Percentiles rank a stretch among this genome's conserved stretches.
These are phyloP conservation scores for Saccharomycopsis phalli DNA, from an alignment of 1,139 yeast genomes.

Conservation along the genomic window DNA sequence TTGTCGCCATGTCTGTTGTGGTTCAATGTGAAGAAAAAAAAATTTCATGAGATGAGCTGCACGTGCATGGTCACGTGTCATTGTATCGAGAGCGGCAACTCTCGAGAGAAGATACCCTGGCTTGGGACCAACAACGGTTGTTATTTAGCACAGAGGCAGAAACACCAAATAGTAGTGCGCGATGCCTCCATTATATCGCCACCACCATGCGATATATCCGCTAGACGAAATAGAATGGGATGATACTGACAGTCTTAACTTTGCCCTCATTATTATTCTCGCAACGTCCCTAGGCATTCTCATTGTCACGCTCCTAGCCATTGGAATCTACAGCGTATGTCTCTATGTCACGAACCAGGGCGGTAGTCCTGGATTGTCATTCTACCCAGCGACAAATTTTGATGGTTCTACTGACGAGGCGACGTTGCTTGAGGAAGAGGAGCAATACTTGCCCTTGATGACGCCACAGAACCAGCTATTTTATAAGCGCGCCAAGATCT, in stretches of 20 bases:
- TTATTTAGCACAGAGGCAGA: too few relatives aligned
- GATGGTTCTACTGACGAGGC: constrained; percentile 31
- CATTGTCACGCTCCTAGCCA: constrained; percentile 29
- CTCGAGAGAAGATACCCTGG: too few relatives aligned
- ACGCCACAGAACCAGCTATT: constrained; percentile 28
- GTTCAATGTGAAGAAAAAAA: too few relatives aligned
- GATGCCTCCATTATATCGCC: too few relatives aligned
- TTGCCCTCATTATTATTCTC: constrained; percentile 33
- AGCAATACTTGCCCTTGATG: constrained; percentile 28
- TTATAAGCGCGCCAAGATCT: constrained; percentile 32
- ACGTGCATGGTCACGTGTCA: too few relatives aligned
- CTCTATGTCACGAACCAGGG: constrained; percentile 27
- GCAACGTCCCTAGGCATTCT: constrained; percentile 33
- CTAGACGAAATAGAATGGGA: constrained; percentile 3
- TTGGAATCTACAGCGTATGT: constrained; percentile 32
- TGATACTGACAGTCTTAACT: constrained; percentile 25
- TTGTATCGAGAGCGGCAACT: too few relatives aligned
- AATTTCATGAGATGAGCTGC: too few relatives aligned
- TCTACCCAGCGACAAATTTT: constrained; percentile 29
- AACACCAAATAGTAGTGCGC: too few relatives aligned
- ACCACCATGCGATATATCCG: too few relatives aligned
- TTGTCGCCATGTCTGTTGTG: neutral
- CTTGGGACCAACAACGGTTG: too few relatives aligned
- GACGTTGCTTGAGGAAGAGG: constrained; percentile 28
- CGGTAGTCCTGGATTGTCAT: constrained; percentile 18